Evolutionary conservation across 2,329 filamentous ascomycete genomes (phyloP).

Genomic region (Thielaviopsis musarum): DNA sequence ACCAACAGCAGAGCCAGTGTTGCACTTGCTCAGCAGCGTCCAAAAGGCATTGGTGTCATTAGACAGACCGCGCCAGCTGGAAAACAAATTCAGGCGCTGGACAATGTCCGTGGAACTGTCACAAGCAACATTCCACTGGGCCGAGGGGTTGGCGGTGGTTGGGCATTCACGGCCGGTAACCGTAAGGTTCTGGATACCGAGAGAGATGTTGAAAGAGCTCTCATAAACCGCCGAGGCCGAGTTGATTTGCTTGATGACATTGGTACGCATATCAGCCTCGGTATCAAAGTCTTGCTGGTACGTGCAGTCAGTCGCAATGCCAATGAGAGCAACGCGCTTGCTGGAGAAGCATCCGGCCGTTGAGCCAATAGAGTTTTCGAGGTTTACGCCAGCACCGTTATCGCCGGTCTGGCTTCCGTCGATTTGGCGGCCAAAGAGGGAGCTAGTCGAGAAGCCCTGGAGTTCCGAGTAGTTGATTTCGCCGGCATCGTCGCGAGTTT

Average conservation of each 20-base stretch:
- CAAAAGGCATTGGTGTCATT: constrained; percentile 79
- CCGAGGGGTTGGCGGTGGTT: constrained; percentile 43
- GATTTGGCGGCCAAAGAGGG: constrained; percentile 62
- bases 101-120: constrained; percentile 46
- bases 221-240: constrained; percentile 78
- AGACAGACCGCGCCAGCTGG: constrained; percentile 65
- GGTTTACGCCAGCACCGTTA: constrained; percentile 56
- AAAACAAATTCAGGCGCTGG: constrained; percentile 73
- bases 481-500: constrained; percentile 26
- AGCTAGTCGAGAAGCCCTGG: constrained; percentile 42
- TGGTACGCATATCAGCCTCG: constrained; percentile 42
- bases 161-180: constrained; percentile 64
- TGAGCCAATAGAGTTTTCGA: constrained; percentile 62
- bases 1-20: constrained; percentile 70
- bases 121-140: constrained; percentile 76
- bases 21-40: constrained; percentile 72
- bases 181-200: constrained; percentile 75
- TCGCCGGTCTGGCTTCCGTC: constrained; percentile 53
- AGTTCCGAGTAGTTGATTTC: neutral
- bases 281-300: constrained; percentile 61
- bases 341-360: constrained; percentile 73
- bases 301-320: constrained; percentile 82
- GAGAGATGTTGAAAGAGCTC: constrained; percentile 80
- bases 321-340: constrained; percentile 81
- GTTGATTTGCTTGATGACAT: constrained; percentile 74